Conservation (phyloP, 192 early-diverging fungal species). For the Pilobolus umbonatus region DNA sequence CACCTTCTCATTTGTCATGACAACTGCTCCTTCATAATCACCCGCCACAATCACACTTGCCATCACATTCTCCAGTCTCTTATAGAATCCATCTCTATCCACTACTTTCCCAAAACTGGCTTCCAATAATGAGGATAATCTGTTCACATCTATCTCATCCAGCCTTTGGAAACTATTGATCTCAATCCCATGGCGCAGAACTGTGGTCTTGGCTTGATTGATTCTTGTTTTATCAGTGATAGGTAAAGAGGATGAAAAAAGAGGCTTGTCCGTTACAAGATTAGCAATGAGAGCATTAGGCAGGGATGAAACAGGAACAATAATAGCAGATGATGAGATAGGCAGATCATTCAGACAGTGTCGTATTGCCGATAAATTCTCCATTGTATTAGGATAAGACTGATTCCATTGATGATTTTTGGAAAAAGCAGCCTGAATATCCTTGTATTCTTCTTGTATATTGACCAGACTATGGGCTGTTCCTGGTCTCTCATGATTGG, state of each 20-base stretch:
- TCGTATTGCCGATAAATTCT: slow-evolving; percentile 60
- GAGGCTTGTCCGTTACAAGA: slow-evolving; percentile 74
- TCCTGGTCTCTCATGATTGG: slow-evolving; percentile 42
- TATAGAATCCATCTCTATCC: slow-evolving; percentile 51
- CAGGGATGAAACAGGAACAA: slow-evolving; percentile 49
- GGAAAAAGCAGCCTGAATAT: slow-evolving; percentile 40
- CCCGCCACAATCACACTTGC: slow-evolving; percentile 75
- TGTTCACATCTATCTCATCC: slow-evolving; percentile 45
- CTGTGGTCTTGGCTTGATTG: slow-evolving; percentile 56
- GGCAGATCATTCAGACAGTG: slow-evolving; percentile 64
- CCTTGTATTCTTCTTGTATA: slow-evolving; percentile 69
- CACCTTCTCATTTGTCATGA: slow-evolving; percentile 67
- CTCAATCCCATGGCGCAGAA: slow-evolving; percentile 73
- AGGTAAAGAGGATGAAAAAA: slow-evolving; percentile 55
- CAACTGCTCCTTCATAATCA: slow-evolving; percentile 87
- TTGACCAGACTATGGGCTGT: slow-evolving; percentile 73
- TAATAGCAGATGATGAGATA: slow-evolving; percentile 72
- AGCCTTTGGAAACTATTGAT: slow-evolving; percentile 56
- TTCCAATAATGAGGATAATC: slow-evolving; percentile 63
- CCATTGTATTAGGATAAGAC: slow-evolving; percentile 32
- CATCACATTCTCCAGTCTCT: slow-evolving; percentile 46
- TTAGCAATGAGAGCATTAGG: slow-evolving; percentile 57
- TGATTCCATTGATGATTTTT: slow-evolving; percentile 27
- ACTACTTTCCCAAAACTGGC: slow-evolving; percentile 68
- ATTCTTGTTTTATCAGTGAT: slow-evolving; percentile 18